phyloP scores from a whole-genome alignment of 2,329 filamentous ascomycete genomes.

The Monosporascus sp. region DNA sequence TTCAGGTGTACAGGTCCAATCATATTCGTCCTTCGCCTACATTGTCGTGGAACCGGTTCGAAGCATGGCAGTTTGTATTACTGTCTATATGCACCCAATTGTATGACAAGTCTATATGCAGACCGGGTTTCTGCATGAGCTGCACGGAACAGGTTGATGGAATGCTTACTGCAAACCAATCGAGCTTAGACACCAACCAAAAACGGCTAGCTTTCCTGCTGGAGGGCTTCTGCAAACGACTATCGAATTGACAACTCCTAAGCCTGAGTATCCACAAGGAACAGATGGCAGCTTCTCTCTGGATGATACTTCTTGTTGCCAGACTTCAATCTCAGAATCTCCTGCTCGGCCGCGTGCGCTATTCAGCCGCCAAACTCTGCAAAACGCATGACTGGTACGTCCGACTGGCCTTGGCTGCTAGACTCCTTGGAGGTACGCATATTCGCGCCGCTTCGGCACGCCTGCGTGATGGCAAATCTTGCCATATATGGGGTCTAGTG shows the following conservation, averaged over 20 bases:
- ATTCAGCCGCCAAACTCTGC: neutral
- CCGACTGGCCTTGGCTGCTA: neutral
- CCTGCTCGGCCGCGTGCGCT: neutral
- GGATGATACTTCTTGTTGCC: conserved; percentile 25
- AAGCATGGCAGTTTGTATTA: conserved; percentile 8
- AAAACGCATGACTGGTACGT: neutral
- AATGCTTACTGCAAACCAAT: conserved; percentile 18
- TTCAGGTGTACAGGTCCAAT: neutral
- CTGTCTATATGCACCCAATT: conserved; percentile 15
- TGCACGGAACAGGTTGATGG: conserved; percentile 13
- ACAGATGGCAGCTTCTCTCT: conserved; percentile 43
- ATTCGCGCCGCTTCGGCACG: neutral
- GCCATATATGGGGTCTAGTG: neutral
- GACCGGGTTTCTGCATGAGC: conserved; percentile 16
- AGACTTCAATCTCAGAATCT: neutral
- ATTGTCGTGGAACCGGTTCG: neutral
- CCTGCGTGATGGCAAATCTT: neutral
- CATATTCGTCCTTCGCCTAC: neutral
- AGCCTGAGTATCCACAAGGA: conserved; percentile 31
- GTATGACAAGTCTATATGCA: conserved; percentile 11
- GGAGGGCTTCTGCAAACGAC: conserved; percentile 25
- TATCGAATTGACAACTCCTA: conserved; percentile 29
- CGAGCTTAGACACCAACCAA: conserved; percentile 10
- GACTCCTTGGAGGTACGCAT: neutral
- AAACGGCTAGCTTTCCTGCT: conserved; percentile 15